Evolutionary conservation across 192 early-diverging fungal species (phyloP), one percentile per base, ranked within the genome.

Genomic region (Geranomyces variabilis): DNA sequence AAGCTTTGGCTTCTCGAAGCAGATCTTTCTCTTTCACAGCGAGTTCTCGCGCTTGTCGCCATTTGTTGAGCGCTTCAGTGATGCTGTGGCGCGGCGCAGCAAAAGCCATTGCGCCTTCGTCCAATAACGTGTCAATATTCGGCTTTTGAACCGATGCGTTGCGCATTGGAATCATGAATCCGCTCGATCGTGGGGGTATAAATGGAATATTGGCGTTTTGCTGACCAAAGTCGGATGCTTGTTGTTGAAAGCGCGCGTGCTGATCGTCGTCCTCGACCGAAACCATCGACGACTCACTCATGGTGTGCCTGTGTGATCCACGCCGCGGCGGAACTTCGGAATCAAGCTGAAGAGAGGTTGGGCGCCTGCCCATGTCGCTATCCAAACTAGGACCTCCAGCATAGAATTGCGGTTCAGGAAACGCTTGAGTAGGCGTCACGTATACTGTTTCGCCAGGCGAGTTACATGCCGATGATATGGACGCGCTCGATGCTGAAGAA

Each of bases 11-110:
- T 44, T 77, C 70, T 0, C 71, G 26, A 4, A 80, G 28, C 55
- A 78, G 22, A 60, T 82, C 81, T 21, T 66, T 65, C 65, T 82
- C 78, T 61, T 65, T 51, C n/a, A 64, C 71, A n/a, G 79, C 76
- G 41, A 77, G 29, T 15, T 72, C 63, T 8, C 73, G 29, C n/a
- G 80, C 79, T 44, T 75, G 74, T 7, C 74, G 79, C 80, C 80
- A 82, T 31, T 70, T 76, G 29, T 14, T 13, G 13, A 80, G 43
- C 22, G 78, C 78, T 46, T 80, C 78, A 17, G 68, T 76, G n/a
- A 75, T 43, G 48, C 69, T 65, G 56, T 70, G 62, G 5, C 74
- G 45, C 24, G 74, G 74, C 29, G 67, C 67, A 3, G 67, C 67
- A 41, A 57, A 70, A 14, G 74, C 74, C 49, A 36, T 63, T 22